These are phyloP conservation scores for Emericellopsis cladophorae DNA, from an alignment of 2,329 filamentous ascomycete species.

Conservation along the genomic window DNA sequence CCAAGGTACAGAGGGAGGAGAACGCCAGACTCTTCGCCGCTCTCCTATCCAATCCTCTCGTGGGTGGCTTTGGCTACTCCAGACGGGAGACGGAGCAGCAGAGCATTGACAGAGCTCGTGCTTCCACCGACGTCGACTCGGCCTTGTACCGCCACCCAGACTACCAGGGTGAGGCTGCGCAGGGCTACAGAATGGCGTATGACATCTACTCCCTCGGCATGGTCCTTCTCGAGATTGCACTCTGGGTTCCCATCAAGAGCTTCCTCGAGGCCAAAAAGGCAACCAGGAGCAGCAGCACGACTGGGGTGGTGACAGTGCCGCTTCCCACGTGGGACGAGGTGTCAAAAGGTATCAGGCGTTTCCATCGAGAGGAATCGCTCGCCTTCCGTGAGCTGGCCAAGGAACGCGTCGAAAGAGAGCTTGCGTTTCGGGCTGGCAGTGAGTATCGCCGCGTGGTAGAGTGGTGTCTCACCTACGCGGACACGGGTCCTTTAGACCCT, in stretches of 20 bases:
- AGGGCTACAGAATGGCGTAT: not conserved
- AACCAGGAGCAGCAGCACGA: not conserved
- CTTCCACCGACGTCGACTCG: not conserved
- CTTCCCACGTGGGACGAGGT: not conserved
- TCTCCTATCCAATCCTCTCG: not conserved
- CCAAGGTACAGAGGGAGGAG: no score
- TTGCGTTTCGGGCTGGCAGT: not conserved
- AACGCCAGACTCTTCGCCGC: not conserved
- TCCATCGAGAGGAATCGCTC: not conserved
- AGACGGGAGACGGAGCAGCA: not conserved
- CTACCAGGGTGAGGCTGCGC: not conserved
- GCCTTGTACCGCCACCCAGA: conserved; percentile 1
- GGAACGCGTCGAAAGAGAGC: not conserved
- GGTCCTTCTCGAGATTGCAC: conserved; percentile 1
- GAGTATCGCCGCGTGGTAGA: not conserved
- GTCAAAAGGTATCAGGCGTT: not conserved
- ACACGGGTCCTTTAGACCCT: not conserved
- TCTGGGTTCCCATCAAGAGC: not conserved
- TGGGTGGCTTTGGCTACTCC: not conserved
- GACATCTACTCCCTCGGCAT: conserved; percentile 1
- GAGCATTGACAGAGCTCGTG: not conserved
- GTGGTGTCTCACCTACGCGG: not conserved
- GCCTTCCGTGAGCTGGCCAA: not conserved
- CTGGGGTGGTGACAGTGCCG: not conserved
- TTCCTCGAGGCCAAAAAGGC: not conserved